Conservation (phyloP, 345 rosid species). For the Geranium rotundifolium region DNA sequence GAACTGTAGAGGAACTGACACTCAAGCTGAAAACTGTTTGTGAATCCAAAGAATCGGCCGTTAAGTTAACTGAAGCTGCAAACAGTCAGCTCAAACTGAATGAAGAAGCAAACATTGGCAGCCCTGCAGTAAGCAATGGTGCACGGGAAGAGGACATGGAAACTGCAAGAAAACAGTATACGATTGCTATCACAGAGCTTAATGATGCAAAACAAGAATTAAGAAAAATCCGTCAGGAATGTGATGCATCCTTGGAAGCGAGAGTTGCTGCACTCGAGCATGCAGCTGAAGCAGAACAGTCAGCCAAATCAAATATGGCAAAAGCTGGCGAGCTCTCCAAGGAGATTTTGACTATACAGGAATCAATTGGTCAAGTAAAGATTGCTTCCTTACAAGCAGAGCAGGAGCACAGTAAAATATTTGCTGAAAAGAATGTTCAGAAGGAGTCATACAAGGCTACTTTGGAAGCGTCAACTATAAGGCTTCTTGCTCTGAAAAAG, state of each 20-base stretch:
- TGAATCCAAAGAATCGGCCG: conserved; percentile 52
- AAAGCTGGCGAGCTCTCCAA: conserved; percentile 56
- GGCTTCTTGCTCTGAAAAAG: conserved; percentile 40
- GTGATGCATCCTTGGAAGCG: conserved; percentile 37
- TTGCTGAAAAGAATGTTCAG: conserved; percentile 56
- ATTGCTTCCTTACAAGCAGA: conserved; percentile 55
- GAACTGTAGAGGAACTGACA: conserved; percentile 55
- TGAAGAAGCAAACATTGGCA: conserved; percentile 36
- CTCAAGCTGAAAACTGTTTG: conserved; percentile 42
- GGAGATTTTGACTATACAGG: conserved; percentile 67
- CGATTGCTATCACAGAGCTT: conserved; percentile 46
- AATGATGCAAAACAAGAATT: conserved; percentile 75
- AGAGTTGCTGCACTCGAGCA: conserved; percentile 49
- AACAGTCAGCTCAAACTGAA: conserved; percentile 41
- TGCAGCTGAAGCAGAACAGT: conserved; percentile 53
- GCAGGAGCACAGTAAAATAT: conserved; percentile 62
- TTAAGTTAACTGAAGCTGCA: conserved; percentile 57
- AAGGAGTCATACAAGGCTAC: conserved; percentile 50
- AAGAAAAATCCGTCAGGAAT: conserved; percentile 55
- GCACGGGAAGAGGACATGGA: conserved; percentile 44
- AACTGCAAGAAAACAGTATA: conserved; percentile 46
- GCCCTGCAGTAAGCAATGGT: conserved; percentile 28
- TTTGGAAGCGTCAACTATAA: conserved; percentile 55
- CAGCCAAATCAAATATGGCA: conserved; percentile 48
- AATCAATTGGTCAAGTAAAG: conserved; percentile 72